Evolutionary conservation across 129 eudicot genomes (phyloP).

Genomic region (Flaveria brownii): DNA sequence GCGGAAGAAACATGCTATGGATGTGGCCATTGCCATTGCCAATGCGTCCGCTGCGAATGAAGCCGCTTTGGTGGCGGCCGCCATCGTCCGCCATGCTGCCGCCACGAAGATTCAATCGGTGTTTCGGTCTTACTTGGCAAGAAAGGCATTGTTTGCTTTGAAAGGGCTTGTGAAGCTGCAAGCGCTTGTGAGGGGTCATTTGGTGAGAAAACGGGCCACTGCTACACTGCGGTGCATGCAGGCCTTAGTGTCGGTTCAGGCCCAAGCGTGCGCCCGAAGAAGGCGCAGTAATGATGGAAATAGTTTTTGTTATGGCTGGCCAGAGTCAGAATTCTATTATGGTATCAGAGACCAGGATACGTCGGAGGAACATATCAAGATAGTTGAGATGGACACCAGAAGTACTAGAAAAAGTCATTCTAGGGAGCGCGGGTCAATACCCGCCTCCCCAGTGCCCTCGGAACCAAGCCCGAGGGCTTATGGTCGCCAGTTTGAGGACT

Average conservation of each 20-base stretch:
- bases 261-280: slow-evolving; percentile 78
- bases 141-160: slow-evolving; percentile 90
- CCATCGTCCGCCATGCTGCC: slow-evolving; percentile 59
- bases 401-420: slow-evolving; percentile 70
- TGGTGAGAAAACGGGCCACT: slow-evolving; percentile 82
- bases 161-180: slow-evolving; percentile 91
- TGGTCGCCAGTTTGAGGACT: slow-evolving; percentile 74
- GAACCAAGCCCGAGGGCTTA: slow-evolving; percentile 68
- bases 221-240: slow-evolving; percentile 92
- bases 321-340: slow-evolving; percentile 26
- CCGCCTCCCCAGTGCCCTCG: slow-evolving; percentile 70
- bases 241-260: slow-evolving; percentile 77
- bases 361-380: slow-evolving; percentile 79
- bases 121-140: slow-evolving; percentile 78
- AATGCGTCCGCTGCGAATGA: slow-evolving; percentile 61
- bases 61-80: slow-evolving; percentile 59
- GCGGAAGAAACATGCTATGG: slow-evolving; percentile 56
- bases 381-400: slow-evolving; percentile 82
- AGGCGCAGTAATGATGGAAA: slow-evolving; percentile 38
- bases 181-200: slow-evolving; percentile 87
- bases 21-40: slow-evolving; percentile 53
- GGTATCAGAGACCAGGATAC: slow-evolving; percentile 30
- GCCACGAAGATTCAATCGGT: slow-evolving; percentile 77
- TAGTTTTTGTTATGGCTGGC: slow-evolving; percentile 22
- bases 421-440: slow-evolving; percentile 43